Percentiles rank a stretch among this genome's conserved stretches.
These are phyloP conservation scores for Casuarina equisetifolia DNA, from an alignment of 306 rosid genomes.

Conservation along the genomic window DNA sequence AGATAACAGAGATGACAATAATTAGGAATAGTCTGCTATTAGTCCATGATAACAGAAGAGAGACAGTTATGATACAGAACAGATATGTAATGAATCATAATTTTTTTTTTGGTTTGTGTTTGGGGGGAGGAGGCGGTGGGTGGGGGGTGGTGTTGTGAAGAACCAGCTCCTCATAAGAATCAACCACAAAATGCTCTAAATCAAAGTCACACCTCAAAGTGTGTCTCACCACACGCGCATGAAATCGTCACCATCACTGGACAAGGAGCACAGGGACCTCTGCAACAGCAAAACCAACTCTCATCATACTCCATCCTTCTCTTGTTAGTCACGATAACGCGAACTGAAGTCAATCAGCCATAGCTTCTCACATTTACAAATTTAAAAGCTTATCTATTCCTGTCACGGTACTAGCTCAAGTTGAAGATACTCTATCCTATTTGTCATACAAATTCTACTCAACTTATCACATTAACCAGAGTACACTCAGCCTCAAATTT, in stretches of 20 bases:
- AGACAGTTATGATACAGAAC: slow-evolving; percentile 22
- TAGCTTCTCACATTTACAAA: slow-evolving; percentile 10
- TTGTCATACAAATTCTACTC: background rate
- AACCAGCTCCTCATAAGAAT: slow-evolving; percentile 15
- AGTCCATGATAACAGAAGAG: background rate
- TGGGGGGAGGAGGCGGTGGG: too few species aligned
- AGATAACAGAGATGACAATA: background rate
- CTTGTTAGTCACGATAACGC: slow-evolving; percentile 10
- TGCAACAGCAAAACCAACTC: slow-evolving; percentile 51
- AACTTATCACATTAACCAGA: background rate
- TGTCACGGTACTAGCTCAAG: background rate
- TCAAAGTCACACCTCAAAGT: slow-evolving; percentile 72
- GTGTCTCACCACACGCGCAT: slow-evolving; percentile 89
- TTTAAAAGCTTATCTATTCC: background rate
- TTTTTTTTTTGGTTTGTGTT: too few species aligned
- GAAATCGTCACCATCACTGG: slow-evolving; percentile 93
- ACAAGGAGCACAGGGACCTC: slow-evolving; percentile 98
- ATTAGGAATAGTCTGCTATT: background rate
- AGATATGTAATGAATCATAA: slow-evolving; percentile 9
- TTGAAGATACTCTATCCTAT: background rate
- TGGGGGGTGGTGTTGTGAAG: background rate
- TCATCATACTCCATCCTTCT: slow-evolving; percentile 8
- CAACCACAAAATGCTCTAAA: slow-evolving; percentile 18
- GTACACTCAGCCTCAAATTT: background rate
- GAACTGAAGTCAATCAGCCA: slow-evolving; percentile 6